phyloP scores from a whole-genome alignment of 2,329 filamentous ascomycete species.

The Aplosporella prunicola region DNA sequence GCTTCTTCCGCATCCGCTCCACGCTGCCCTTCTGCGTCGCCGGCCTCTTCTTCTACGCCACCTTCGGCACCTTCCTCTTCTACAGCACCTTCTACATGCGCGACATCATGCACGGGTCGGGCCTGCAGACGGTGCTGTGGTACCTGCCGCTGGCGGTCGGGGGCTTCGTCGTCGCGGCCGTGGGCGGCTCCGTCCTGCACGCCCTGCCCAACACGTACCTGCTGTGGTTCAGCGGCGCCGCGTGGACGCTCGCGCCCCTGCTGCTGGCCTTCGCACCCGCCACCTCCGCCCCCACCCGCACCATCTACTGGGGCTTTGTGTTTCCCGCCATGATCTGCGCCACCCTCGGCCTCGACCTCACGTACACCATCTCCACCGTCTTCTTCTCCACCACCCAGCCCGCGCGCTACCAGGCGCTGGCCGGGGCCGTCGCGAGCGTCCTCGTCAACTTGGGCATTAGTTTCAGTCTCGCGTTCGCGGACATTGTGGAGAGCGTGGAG shows the following conservation, averaged over 20 bases:
- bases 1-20: conserved; percentile 59
- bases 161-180: conserved; percentile 54
- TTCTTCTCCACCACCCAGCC: conserved; percentile 65
- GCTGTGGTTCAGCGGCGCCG: conserved; percentile 51
- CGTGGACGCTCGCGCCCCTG: conserved; percentile 48
- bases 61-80: conserved; percentile 29
- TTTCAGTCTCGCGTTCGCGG: conserved; percentile 27
- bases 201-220: conserved; percentile 49
- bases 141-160: conserved; percentile 58
- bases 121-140: conserved; percentile 55
- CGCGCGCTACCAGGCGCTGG: conserved; percentile 38
- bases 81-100: conserved; percentile 39
- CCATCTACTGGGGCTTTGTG: conserved; percentile 65
- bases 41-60: conserved; percentile 37
- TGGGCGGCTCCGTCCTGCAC: conserved; percentile 59
- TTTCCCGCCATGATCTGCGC: conserved; percentile 62
- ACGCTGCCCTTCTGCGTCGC: conserved; percentile 41
- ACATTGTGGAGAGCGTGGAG: conserved; percentile 27
- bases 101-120: conserved; percentile 19
- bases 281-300: conserved; percentile 35
- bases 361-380: conserved; percentile 65
- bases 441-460: conserved; percentile 29
- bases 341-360: conserved; percentile 68
- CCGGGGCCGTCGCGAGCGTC: conserved; percentile 28
- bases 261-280: conserved; percentile 48